Evolutionary conservation across 2,329 filamentous ascomycete species (phyloP).

Genomic region (Arthrobotrys pseudoclavata): DNA sequence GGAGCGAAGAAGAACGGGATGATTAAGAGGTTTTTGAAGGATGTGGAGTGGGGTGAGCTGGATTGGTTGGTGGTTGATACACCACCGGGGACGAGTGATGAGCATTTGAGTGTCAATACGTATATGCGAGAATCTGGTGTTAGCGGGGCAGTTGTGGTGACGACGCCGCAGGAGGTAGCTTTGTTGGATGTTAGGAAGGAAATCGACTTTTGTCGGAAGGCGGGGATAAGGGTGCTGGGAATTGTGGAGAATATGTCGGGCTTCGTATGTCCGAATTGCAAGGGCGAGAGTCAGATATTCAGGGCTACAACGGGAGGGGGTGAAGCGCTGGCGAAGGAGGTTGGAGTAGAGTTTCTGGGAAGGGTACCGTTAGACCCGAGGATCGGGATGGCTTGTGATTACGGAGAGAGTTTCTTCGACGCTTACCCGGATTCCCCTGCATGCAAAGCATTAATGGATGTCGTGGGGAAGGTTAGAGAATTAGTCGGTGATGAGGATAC

Average conservation of each 20-base stretch:
- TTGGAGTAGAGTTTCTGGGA: constrained; percentile 88
- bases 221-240: constrained; percentile 87
- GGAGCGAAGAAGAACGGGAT: constrained; percentile 98
- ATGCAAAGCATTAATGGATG: constrained; percentile 81
- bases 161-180: constrained; percentile 93
- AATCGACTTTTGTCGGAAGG: constrained; percentile 97
- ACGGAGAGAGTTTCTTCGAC: constrained; percentile 96
- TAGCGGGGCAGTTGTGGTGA: constrained; percentile 91
- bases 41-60: constrained; percentile 96
- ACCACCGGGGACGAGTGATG: constrained; percentile 93
- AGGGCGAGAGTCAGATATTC: constrained; percentile 78
- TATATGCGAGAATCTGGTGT: constrained; percentile 92
- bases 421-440: constrained; percentile 93
- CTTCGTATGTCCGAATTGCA: constrained; percentile 93
- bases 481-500: constrained; percentile 72
- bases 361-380: constrained; percentile 91
- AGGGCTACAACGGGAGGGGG: constrained; percentile 91
- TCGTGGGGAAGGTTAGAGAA: constrained; percentile 74
- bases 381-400: constrained; percentile 97
- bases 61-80: constrained; percentile 96
- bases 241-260: constrained; percentile 98
- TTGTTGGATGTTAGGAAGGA: constrained; percentile 95
- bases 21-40: constrained; percentile 97
- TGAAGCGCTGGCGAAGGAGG: constrained; percentile 82
- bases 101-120: constrained; percentile 93